Evolutionary conservation across 2,329 filamentous ascomycete species (phyloP).

Genomic region (Aureobasidium uvarum): DNA sequence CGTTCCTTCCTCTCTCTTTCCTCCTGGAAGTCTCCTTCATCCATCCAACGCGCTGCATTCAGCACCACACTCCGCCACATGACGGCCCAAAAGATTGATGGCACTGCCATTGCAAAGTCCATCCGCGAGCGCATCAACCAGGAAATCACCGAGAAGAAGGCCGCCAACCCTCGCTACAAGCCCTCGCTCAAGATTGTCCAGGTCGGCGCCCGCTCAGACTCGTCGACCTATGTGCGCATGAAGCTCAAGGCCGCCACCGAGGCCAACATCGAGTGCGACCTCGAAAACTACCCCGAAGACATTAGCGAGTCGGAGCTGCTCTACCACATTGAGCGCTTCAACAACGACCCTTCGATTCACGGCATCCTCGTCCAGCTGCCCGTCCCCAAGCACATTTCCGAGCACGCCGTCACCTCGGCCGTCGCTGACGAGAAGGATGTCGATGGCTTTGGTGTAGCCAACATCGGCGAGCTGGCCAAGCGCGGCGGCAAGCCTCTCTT

Average conservation of each 20-base stretch:
- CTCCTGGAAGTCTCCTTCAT: no score
- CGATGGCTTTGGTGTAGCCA: conserved; percentile 89
- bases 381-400: conserved; percentile 82
- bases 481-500: conserved; percentile 86
- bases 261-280: conserved; percentile 86
- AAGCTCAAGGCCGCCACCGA: conserved; percentile 96
- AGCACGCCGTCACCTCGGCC: conserved; percentile 84
- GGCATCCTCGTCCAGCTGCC: conserved; percentile 94
- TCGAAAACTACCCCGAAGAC: conserved; percentile 77
- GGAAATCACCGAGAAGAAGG: conserved; percentile 79
- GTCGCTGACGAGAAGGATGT: conserved; percentile 96
- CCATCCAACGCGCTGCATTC: conserved; percentile 40
- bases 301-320: conserved; percentile 84
- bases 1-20: background rate
- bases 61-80: conserved; percentile 62
- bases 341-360: conserved; percentile 82
- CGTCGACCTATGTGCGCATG: conserved; percentile 98
- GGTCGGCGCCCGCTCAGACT: conserved; percentile 92
- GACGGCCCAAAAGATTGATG: conserved; percentile 90
- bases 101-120: conserved; percentile 87
- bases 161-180: conserved; percentile 79
- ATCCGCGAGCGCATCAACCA: conserved; percentile 79
- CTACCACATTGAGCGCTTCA: conserved; percentile 74
- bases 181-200: conserved; percentile 93
- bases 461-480: conserved; percentile 97